Percentiles rank a stretch among this genome's conserved stretches.
phyloP scores from a whole-genome alignment of 2,329 filamentous ascomycete species.

The Helminthosporium solani region DNA sequence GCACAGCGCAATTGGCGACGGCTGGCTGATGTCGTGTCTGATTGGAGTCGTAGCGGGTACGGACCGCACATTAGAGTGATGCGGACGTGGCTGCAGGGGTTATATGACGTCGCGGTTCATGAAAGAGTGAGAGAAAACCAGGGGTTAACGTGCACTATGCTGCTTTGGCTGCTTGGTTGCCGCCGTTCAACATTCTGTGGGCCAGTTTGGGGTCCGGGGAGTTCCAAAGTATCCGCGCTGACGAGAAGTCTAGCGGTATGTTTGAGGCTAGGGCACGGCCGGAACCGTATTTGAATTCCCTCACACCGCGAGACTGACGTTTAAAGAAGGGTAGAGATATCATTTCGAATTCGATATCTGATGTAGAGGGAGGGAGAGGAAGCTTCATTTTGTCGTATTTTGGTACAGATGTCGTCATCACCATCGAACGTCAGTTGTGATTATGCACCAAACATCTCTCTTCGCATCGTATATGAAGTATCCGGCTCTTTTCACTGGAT shows the following conservation, averaged over 20 bases:
- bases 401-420: not conserved
- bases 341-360: no score
- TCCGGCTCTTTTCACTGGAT: no score
- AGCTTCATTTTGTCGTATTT: not conserved
- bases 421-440: no score
- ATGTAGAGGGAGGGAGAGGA: no score
- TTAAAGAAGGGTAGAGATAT: not conserved
- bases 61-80: slow-evolving; percentile 20
- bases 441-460: no score
- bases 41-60: slow-evolving; percentile 27
- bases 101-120: slow-evolving; percentile 22
- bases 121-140: not conserved
- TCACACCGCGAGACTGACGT: not conserved
- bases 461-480: no score
- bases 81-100: slow-evolving; percentile 19
- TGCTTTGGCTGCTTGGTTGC: not conserved
- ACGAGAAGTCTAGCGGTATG: not conserved
- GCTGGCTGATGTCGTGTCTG: slow-evolving; percentile 11
- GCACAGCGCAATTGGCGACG: slow-evolving; percentile 35
- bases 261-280: not conserved
- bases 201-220: not conserved
- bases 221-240: not conserved
- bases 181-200: not conserved
- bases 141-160: not conserved
- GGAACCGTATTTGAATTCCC: not conserved